phyloP scores from a whole-genome alignment of 768 basidiomycete genomes.

The Termitomyces sp. region DNA sequence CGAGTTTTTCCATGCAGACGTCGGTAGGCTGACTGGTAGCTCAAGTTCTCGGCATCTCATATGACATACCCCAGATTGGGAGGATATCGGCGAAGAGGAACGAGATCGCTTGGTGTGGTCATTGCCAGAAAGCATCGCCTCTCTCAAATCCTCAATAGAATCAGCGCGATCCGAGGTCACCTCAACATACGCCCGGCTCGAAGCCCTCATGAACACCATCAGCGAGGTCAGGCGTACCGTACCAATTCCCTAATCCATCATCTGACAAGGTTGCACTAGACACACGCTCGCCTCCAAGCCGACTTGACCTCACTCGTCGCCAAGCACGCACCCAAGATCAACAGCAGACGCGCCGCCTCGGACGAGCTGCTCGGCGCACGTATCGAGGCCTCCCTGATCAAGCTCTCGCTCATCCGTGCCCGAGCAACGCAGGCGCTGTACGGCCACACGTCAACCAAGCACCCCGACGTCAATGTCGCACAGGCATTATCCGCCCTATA shows the following conservation, averaged over 20 bases:
- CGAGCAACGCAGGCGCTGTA: conserved; percentile 38
- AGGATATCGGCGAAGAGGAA: conserved; percentile 9
- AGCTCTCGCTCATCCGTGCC: conserved; percentile 42
- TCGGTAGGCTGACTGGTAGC: conserved; percentile 3
- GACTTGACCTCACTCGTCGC: conserved; percentile 23
- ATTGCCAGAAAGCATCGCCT: conserved; percentile 8
- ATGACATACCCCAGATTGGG: conserved; percentile 1
- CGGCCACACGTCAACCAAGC: conserved; percentile 21
- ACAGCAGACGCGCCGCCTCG: conserved; percentile 28
- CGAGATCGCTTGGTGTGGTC: neutral
- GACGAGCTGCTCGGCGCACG: conserved; percentile 39
- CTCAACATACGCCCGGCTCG: conserved; percentile 3
- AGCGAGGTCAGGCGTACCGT: conserved; percentile 8
- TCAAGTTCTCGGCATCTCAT: neutral
- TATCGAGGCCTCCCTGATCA: conserved; percentile 45
- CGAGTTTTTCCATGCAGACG: conserved; percentile 20
- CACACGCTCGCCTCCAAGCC: conserved; percentile 28
- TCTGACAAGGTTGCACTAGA: conserved; percentile 15
- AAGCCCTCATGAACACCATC: conserved; percentile 2
- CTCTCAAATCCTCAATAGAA: neutral
- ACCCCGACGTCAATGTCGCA: conserved; percentile 22
- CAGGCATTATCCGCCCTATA: conserved; percentile 31
- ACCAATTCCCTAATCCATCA: neutral
- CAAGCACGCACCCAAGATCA: conserved; percentile 22
- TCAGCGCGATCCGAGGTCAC: conserved; percentile 4